These are phyloP conservation scores for Jacaranda mimosifolia DNA, from an alignment of 257 asterid species.

Conservation along the genomic window DNA sequence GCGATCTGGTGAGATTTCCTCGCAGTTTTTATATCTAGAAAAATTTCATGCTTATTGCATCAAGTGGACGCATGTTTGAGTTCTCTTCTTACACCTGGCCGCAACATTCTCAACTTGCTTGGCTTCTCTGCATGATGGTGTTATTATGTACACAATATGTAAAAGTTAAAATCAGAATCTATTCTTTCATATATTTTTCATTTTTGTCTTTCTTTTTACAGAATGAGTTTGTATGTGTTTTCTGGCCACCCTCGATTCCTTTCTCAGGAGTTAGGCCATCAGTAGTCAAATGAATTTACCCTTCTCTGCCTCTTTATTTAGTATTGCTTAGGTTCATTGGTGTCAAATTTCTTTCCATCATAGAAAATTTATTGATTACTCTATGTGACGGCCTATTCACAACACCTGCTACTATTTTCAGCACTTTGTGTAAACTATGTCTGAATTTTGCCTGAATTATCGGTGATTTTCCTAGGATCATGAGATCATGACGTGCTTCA, in stretches of 20 bases:
- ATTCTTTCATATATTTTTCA: background rate
- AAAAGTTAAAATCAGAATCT: background rate
- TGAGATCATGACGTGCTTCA: background rate
- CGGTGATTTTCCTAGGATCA: background rate
- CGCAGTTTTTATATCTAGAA: background rate
- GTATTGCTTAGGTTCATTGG: too few relatives aligned
- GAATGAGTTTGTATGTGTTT: background rate
- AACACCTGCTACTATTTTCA: background rate
- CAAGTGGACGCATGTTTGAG: background rate
- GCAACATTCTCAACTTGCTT: background rate
- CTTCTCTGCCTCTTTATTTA: background rate
- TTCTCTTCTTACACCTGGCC: background rate
- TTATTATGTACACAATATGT: background rate
- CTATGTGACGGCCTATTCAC: background rate
- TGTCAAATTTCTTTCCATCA: too few relatives aligned
- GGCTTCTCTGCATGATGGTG: background rate
- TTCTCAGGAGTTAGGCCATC: background rate
- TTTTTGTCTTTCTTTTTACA: background rate
- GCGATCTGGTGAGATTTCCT: slow-evolving; percentile 61
- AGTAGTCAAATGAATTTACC: slow-evolving; percentile 1
- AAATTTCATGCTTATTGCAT: background rate
- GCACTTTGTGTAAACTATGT: too few relatives aligned
- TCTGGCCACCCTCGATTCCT: background rate
- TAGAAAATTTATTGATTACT: background rate
- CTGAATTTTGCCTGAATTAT: too few relatives aligned